phyloP scores from a whole-genome alignment of 1,284 basidiomycete species.

The Apiotrichum akiyoshidainum region DNA sequence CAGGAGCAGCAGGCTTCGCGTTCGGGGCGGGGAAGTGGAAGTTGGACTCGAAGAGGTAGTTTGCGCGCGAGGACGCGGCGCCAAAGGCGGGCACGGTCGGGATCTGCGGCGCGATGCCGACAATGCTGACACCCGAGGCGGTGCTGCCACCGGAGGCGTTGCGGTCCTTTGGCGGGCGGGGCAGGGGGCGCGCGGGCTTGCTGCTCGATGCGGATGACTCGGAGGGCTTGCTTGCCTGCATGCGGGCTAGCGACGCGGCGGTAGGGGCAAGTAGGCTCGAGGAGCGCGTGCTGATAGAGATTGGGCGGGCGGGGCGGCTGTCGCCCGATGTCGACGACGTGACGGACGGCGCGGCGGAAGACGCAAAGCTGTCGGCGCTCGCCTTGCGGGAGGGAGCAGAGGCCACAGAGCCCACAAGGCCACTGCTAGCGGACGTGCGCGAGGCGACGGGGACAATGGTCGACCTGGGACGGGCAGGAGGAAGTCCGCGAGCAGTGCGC shows the following conservation, averaged over 20 bases:
- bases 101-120: slow-evolving; percentile 9
- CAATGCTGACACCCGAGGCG: slow-evolving; percentile 3
- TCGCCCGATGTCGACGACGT: too few relatives aligned
- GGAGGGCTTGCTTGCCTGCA: slow-evolving; percentile 44
- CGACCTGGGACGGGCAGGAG: not conserved
- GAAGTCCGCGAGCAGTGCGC: not conserved
- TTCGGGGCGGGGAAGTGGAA: slow-evolving; percentile 16
- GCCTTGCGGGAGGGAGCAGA: not conserved
- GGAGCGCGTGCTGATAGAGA: not conserved
- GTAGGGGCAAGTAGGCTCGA: slow-evolving; percentile 40
- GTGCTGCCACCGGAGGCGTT: not conserved
- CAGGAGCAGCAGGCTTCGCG: not conserved
- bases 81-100: slow-evolving; percentile 29
- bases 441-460: slow-evolving; percentile 2
- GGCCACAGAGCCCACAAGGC: not conserved
- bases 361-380: not conserved
- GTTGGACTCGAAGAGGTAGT: slow-evolving; percentile 21
- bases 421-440: not conserved
- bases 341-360: not conserved
- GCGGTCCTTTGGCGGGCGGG: slow-evolving; percentile 4
- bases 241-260: slow-evolving; percentile 40
- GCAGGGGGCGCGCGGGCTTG: slow-evolving; percentile 14
- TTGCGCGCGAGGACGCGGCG: slow-evolving; percentile 30
- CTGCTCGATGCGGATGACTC: slow-evolving; percentile 8
- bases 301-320: not conserved